phyloP scores from a whole-genome alignment of 495 filamentous ascomycete species.

The Aspergillus wentii region DNA sequence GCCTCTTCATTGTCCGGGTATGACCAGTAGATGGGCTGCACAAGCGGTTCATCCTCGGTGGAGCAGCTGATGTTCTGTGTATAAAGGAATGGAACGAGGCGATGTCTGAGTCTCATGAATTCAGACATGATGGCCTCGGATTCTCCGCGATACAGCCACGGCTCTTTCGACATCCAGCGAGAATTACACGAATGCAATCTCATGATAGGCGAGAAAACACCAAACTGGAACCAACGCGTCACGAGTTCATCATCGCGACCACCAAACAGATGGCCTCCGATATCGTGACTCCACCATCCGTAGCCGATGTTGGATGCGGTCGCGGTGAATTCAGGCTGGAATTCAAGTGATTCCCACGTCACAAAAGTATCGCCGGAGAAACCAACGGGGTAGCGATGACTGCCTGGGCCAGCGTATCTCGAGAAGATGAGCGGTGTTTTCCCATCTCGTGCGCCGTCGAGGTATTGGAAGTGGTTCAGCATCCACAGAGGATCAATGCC shows the following conservation, averaged over 20 bases:
- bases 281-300: constrained; percentile 63
- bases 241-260: constrained; percentile 47
- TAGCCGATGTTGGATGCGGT: constrained; percentile 60
- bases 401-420: constrained; percentile 53
- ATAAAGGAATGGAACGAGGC: constrained; percentile 53
- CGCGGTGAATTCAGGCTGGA: constrained; percentile 59
- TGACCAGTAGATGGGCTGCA: constrained; percentile 58
- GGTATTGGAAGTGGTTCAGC: constrained; percentile 58
- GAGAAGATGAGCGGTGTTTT: constrained; percentile 40
- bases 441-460: constrained; percentile 34
- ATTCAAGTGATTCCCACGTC: constrained; percentile 51
- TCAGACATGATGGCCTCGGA: constrained; percentile 35
- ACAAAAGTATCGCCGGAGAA: constrained; percentile 56
- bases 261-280: constrained; percentile 53
- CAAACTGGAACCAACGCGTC: constrained; percentile 54
- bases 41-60: constrained; percentile 39
- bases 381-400: constrained; percentile 56
- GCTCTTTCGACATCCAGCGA: constrained; percentile 51
- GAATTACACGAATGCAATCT: constrained; percentile 50
- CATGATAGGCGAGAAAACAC: constrained; percentile 53
- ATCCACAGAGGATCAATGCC: constrained; percentile 59
- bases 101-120: constrained; percentile 45
- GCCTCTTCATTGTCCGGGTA: constrained; percentile 41
- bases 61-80: constrained; percentile 46
- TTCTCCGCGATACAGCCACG: constrained; percentile 46